phyloP scores from a whole-genome alignment of 768 basidiomycete genomes.

The Coprinellus micaceus region DNA sequence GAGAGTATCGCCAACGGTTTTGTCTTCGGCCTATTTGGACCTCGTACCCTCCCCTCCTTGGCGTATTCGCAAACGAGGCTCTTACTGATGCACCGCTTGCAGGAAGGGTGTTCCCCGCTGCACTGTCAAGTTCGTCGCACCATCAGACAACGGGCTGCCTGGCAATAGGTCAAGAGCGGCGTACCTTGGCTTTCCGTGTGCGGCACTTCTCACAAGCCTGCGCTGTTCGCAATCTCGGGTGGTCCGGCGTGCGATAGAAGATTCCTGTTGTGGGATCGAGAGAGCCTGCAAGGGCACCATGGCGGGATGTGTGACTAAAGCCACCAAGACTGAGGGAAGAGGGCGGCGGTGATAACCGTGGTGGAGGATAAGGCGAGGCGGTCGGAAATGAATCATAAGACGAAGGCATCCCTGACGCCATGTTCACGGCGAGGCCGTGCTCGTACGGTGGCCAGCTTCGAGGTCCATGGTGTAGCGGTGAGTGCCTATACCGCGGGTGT shows the following conservation, averaged over 20 bases:
- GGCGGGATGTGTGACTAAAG: conserved; percentile 2
- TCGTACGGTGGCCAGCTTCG: conserved; percentile 28
- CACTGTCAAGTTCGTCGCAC: conserved; percentile 41
- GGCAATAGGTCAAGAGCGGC: conserved; percentile 17
- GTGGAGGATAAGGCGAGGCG: conserved; percentile 27
- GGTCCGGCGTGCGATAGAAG: conserved; percentile 61
- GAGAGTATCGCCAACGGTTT: conserved; percentile 15
- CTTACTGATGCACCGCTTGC: conserved; percentile 58
- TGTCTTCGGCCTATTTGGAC: conserved; percentile 54
- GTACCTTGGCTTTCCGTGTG: conserved; percentile 68
- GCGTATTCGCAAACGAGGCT: conserved; percentile 65
- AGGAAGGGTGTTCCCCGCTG: conserved; percentile 66
- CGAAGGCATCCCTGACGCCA: conserved; percentile 12
- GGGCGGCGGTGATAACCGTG: conserved; percentile 27
- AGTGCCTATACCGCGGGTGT: conserved; percentile 1
- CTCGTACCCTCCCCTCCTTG: conserved; percentile 59
- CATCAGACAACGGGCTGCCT: conserved; percentile 7
- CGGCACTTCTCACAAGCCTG: conserved; percentile 78
- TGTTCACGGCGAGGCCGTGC: conserved; percentile 13
- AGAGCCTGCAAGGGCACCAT: conserved; percentile 46
- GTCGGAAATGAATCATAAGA: conserved; percentile 23
- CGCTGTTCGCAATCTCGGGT: conserved; percentile 62
- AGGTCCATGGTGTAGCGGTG: conserved; percentile 11
- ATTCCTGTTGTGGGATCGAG: conserved; percentile 64
- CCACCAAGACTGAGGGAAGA: conserved; percentile 12